Conservation (phyloP, 2,329 filamentous ascomycete genomes). For the Fusarium drepaniforme region DNA sequence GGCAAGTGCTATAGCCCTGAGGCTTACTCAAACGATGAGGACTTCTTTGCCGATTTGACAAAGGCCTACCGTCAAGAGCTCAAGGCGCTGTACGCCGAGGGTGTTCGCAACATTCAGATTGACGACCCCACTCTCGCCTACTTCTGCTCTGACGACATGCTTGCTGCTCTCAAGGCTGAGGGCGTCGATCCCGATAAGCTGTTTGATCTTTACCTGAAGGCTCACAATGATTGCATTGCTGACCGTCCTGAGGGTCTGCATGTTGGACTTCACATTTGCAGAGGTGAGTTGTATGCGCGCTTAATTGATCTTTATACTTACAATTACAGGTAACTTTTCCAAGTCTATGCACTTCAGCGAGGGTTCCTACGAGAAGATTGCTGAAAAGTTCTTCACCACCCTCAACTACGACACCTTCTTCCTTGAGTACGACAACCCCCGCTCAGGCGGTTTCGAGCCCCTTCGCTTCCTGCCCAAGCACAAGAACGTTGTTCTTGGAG, state of each 20-base stretch:
- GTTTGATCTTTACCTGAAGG: slow-evolving; percentile 76
- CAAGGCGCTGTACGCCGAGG: slow-evolving; percentile 65
- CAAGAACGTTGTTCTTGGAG: slow-evolving; percentile 73
- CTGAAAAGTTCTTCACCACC: slow-evolving; percentile 69
- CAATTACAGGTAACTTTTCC: slow-evolving; percentile 66
- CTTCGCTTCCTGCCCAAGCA: slow-evolving; percentile 68
- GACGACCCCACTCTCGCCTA: slow-evolving; percentile 74
- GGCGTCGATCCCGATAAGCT: slow-evolving; percentile 74
- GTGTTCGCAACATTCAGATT: slow-evolving; percentile 69
- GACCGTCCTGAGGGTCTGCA: slow-evolving; percentile 74
- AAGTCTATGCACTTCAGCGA: slow-evolving; percentile 73
- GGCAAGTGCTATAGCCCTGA: slow-evolving; percentile 65
- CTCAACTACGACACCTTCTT: slow-evolving; percentile 73
- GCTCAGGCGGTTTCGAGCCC: slow-evolving; percentile 72
- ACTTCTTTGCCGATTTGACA: slow-evolving; percentile 69
- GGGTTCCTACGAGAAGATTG: slow-evolving; percentile 73
- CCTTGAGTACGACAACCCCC: slow-evolving; percentile 70
- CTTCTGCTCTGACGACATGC: slow-evolving; percentile 78
- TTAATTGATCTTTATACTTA: not conserved
- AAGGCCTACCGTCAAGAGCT: slow-evolving; percentile 68
- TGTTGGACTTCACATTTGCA: slow-evolving; percentile 75
- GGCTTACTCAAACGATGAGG: slow-evolving; percentile 64
- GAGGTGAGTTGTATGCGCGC: slow-evolving; percentile 40
- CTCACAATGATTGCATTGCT: slow-evolving; percentile 78
- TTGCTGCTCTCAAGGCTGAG: slow-evolving; percentile 66